Percentiles rank a stretch among this genome's conserved stretches.
Conservation (phyloP, 495 filamentous ascomycete genomes). For the Articulospora tetracladia region DNA sequence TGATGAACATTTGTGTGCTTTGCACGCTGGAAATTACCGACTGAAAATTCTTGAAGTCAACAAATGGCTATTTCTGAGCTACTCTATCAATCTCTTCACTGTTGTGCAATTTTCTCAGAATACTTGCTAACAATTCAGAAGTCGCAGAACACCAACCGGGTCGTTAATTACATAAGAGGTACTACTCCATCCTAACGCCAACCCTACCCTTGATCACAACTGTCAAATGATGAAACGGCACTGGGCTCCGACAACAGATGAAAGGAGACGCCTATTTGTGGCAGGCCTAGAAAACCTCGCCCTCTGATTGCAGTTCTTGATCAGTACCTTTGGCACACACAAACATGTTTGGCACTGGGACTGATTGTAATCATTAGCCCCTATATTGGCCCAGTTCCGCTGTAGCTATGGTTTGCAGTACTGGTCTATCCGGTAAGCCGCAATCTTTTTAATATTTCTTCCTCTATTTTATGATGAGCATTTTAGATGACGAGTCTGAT, state of each 20-base stretch:
- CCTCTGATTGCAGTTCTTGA: constrained; percentile 67
- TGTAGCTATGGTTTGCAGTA: neutral
- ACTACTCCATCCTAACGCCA: no score
- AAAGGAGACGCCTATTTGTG: constrained; percentile 89
- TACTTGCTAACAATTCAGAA: neutral
- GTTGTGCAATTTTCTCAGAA: neutral
- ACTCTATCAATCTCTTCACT: constrained; percentile 13
- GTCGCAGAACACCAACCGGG: neutral
- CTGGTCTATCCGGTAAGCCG: constrained; percentile 15
- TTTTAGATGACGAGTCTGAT: constrained; percentile 87
- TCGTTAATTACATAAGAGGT: neutral
- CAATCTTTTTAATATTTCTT: constrained; percentile 2
- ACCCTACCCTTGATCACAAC: constrained; percentile 1
- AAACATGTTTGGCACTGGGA: neutral
- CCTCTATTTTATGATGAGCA: constrained; percentile 55
- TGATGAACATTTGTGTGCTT: constrained; percentile 76
- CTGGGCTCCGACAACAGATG: constrained; percentile 88
- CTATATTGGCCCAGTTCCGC: neutral
- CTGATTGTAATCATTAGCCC: neutral
- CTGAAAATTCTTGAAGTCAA: constrained; percentile 81
- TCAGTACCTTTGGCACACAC: neutral
- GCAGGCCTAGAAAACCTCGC: constrained; percentile 99
- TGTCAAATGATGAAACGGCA: constrained; percentile 91
- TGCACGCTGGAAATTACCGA: constrained; percentile 99
- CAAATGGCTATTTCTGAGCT: constrained; percentile 89